Evolutionary conservation across 2,329 filamentous ascomycete genomes (phyloP).

Genomic region (Rutstroemia sp.): DNA sequence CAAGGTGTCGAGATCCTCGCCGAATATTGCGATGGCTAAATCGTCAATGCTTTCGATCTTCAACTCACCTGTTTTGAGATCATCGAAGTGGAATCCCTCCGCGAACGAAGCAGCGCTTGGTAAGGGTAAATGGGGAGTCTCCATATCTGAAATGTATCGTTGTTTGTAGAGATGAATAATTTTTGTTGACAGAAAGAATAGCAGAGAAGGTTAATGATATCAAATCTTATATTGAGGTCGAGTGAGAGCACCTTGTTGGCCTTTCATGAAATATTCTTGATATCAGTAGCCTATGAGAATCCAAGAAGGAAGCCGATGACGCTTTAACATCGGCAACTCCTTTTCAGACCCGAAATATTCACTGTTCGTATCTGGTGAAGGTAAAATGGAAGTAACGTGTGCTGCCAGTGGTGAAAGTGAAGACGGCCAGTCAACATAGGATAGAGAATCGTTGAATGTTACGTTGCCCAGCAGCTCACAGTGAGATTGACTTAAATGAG

Average conservation of each 20-base stretch:
- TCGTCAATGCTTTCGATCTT: not conserved
- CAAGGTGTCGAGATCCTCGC: not conserved
- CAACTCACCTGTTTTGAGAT: not conserved
- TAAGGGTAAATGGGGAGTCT: not conserved
- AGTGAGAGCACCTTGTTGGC: not conserved
- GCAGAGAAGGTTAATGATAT: not conserved
- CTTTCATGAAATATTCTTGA: too few species aligned
- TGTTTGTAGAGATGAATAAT: not conserved
- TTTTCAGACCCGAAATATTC: not conserved
- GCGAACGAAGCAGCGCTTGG: not conserved
- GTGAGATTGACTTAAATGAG: not conserved
- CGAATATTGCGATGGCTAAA: not conserved
- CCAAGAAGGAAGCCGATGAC: too few species aligned
- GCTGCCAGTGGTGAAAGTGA: not conserved
- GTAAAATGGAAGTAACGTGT: not conserved
- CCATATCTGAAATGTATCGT: not conserved
- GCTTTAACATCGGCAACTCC: not conserved
- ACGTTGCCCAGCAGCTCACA: too few species aligned
- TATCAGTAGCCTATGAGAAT: too few species aligned
- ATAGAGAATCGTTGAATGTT: not conserved
- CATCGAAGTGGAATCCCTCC: not conserved
- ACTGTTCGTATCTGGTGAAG: not conserved
- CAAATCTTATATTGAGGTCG: not conserved
- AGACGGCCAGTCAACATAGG: not conserved
- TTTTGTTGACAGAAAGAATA: not conserved